These are phyloP conservation scores for Boletus edulis DNA, from an alignment of 768 basidiomycete genomes.

Conservation along the genomic window DNA sequence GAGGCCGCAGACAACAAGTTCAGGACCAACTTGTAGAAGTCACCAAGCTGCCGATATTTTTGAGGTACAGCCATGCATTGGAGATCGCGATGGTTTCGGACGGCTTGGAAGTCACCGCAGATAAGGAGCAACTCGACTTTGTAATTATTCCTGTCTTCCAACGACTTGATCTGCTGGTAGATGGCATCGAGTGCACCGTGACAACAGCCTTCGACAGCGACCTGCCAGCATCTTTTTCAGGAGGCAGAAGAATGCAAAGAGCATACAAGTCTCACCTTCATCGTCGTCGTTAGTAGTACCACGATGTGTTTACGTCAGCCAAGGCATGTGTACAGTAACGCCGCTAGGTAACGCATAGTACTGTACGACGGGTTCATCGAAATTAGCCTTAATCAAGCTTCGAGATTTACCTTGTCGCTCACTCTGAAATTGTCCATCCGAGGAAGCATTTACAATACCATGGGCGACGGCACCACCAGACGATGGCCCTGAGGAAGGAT, in stretches of 20 bases:
- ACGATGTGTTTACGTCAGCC: neutral
- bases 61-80: slow-evolving; percentile 88
- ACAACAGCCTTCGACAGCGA: slow-evolving; percentile 93
- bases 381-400: no score
- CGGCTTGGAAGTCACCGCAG: slow-evolving; percentile 95
- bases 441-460: no score
- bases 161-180: slow-evolving; percentile 63
- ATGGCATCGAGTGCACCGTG: slow-evolving; percentile 92
- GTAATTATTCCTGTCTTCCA: slow-evolving; percentile 62
- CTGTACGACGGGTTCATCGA: no score
- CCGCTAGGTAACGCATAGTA: no score
- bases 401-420: no score
- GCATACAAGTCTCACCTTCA: slow-evolving; percentile 21
- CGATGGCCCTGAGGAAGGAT: no score
- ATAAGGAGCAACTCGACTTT: slow-evolving; percentile 85
- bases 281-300: neutral
- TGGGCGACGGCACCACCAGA: no score
- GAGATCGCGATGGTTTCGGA: slow-evolving; percentile 82
- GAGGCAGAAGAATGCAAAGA: neutral
- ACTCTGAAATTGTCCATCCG: no score
- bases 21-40: slow-evolving; percentile 68
- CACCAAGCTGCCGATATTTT: slow-evolving; percentile 83
- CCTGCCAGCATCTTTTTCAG: slow-evolving; percentile 37
- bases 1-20: neutral
- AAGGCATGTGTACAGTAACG: no score